phyloP scores from a whole-genome alignment of 2,329 filamentous ascomycete species.

The Fusarium aywerte region DNA sequence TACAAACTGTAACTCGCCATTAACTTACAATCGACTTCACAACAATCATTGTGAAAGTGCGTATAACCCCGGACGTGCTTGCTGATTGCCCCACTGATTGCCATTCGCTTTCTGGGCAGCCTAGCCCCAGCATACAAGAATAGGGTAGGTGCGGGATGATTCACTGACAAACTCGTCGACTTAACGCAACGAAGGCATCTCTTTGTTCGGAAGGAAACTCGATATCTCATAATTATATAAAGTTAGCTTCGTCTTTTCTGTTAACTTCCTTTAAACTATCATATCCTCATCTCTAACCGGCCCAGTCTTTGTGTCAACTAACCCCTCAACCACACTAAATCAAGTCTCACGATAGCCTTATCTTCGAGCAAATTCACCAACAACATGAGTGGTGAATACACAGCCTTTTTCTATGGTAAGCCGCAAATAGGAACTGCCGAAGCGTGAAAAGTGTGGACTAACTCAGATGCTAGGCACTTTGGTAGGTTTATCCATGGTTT shows the following conservation, averaged over 20 bases:
- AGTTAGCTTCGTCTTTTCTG: too few relatives aligned
- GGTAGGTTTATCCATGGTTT: conserved; percentile 40
- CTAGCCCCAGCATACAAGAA: not conserved
- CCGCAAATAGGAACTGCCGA: not conserved
- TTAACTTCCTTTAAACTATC: not conserved
- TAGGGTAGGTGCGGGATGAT: conserved; percentile 28
- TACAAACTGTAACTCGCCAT: not conserved
- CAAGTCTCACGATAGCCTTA: not conserved
- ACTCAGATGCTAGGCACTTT: conserved; percentile 47
- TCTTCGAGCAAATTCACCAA: not conserved
- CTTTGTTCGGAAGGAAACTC: not conserved
- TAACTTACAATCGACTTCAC: not conserved
- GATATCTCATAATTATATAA: not conserved
- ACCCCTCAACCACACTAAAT: not conserved
- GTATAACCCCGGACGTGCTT: not conserved
- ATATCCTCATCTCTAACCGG: not conserved
- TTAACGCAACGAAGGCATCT: not conserved
- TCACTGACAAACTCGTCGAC: conserved; percentile 8
- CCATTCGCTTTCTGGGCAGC: not conserved
- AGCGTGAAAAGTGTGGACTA: not conserved
- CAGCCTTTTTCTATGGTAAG: conserved; percentile 69
- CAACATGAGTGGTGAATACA: conserved; percentile 56
- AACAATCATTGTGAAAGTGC: not conserved
- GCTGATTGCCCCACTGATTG: conserved; percentile 28
- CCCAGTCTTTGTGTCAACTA: not conserved